Conservation (phyloP, 2,329 filamentous ascomycete genomes). For the Fusarium chaquense region DNA sequence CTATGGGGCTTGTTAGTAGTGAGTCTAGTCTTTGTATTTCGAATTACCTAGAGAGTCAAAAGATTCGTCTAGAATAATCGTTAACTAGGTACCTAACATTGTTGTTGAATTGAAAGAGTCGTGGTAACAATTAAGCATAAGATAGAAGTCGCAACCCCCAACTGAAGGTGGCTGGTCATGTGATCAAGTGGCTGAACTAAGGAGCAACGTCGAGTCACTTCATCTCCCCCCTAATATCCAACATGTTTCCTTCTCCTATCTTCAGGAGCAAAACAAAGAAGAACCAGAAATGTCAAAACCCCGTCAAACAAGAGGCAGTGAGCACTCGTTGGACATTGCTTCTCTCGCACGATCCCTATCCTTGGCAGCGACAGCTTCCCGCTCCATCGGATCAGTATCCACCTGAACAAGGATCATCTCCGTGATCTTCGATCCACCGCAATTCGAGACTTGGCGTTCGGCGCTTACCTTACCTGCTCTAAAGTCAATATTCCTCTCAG, state of each 20-base stretch:
- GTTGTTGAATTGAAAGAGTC: not conserved
- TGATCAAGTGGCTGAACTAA: constrained; percentile 5
- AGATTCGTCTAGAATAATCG: not conserved
- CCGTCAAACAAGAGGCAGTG: constrained; percentile 1
- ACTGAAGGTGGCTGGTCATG: constrained; percentile 2
- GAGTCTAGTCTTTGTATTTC: not conserved
- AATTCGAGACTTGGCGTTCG: constrained; percentile 30
- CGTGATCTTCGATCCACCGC: constrained; percentile 29
- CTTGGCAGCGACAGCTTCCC: constrained; percentile 13
- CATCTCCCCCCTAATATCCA: not conserved
- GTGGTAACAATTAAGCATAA: constrained; percentile 18
- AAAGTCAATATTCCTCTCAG: not conserved
- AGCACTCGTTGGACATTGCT: not conserved
- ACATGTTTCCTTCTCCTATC: not conserved
- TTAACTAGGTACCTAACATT: no score
- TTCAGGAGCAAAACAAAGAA: not conserved
- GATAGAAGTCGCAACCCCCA: not conserved
- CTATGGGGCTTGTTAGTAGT: not conserved
- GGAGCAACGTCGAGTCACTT: not conserved
- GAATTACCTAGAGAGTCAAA: not conserved
- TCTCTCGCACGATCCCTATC: not conserved
- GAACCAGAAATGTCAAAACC: not conserved
- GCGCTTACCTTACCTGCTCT: constrained; percentile 18
- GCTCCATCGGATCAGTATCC: constrained; percentile 18
- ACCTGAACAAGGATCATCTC: constrained; percentile 27